A percentile compares a stretch with the other conserved stretches of the same genome.
Evolutionary conservation across 1,284 basidiomycete genomes (phyloP).

Genomic region (Rhodotorula sp.): DNA sequence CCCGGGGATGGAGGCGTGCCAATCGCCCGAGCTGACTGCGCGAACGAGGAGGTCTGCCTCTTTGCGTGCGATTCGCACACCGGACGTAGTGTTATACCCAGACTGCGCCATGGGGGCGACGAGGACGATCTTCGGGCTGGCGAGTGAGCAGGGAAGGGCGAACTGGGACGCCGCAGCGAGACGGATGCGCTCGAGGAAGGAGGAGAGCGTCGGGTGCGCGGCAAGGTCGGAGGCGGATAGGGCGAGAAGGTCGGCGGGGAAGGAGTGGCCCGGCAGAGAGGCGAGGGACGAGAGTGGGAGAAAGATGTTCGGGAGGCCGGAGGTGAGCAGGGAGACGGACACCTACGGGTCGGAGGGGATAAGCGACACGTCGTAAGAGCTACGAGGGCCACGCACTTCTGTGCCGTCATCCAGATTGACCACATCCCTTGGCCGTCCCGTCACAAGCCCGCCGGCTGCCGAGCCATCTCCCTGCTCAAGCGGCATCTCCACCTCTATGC

Average conservation of each 20-base stretch:
- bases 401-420: slow-evolving; percentile 22
- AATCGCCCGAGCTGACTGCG: slow-evolving; percentile 35
- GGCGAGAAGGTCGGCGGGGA: slow-evolving; percentile 19
- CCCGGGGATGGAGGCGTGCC: slow-evolving; percentile 39
- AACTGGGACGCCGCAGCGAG: slow-evolving; percentile 9
- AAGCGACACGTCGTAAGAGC: not conserved
- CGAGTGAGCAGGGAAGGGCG: slow-evolving; percentile 32
- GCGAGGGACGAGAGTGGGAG: slow-evolving; percentile 26
- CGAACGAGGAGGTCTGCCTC: slow-evolving; percentile 37
- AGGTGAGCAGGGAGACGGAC: slow-evolving; percentile 28
- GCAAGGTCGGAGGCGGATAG: slow-evolving; percentile 14
- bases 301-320: slow-evolving; percentile 40
- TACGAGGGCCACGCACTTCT: slow-evolving; percentile 5
- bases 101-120: slow-evolving; percentile 6
- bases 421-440: slow-evolving; percentile 16
- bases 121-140: slow-evolving; percentile 38
- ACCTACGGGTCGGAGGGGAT: not conserved
- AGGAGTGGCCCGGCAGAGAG: not conserved
- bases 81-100: slow-evolving; percentile 15
- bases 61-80: not conserved
- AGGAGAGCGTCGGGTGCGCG: slow-evolving; percentile 10
- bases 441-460: slow-evolving; percentile 19
- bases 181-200: slow-evolving; percentile 26
- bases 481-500: slow-evolving; percentile 40
- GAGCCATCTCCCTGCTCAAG: slow-evolving; percentile 6